Evolutionary conservation across 768 basidiomycete genomes (phyloP), one percentile per base, ranked within the genome.

Genomic region (Tylopilus plumbeoviolaceoides): DNA sequence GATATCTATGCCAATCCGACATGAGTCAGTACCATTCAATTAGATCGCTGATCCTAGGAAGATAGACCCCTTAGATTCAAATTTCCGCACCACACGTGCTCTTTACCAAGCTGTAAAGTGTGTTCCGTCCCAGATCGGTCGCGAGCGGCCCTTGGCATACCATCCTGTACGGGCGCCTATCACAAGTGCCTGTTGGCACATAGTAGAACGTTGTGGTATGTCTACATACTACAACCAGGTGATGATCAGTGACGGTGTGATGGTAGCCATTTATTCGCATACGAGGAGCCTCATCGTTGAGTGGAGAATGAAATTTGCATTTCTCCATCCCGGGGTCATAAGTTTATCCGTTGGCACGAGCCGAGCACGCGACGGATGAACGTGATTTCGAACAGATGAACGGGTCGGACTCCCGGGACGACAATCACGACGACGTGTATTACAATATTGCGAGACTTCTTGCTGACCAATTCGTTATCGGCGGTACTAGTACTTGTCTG

Each of bases 131-230:
- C 31, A 23, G 48, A 52, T 43, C 48, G 14, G 40, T 35, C 18
- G 17, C 20, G 23, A 23, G 23, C 36, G 11, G 23, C 48, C 28
- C 48, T 25, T n/a, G 17, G 27, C 17, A 7, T 57, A 30, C 63
- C 63, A 64, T 61, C 59, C 63, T 64, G 63, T 64, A 66, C 59
- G n/a, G 7, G 63, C 63, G 59, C 33, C 54, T 54, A 53, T 33
- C 30, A 30, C 5, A 30, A 2, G 30, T 30, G 5, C 30, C 7
- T 11, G 8, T 30, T 11, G 30, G 30, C 30, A 30, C 30, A 30
- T 7, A 30, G 30, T 30, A 8, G 27, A 21, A 23, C 20, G 39
- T 11, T 18, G 18, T 5, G 25, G 20, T n/a, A 3, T 44, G 21
- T 21, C 23, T 43, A 5, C 23, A 5, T 23, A 23, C 23, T 23